Conservation (phyloP, 257 asterid genomes). For the Penstemon eatonii region DNA sequence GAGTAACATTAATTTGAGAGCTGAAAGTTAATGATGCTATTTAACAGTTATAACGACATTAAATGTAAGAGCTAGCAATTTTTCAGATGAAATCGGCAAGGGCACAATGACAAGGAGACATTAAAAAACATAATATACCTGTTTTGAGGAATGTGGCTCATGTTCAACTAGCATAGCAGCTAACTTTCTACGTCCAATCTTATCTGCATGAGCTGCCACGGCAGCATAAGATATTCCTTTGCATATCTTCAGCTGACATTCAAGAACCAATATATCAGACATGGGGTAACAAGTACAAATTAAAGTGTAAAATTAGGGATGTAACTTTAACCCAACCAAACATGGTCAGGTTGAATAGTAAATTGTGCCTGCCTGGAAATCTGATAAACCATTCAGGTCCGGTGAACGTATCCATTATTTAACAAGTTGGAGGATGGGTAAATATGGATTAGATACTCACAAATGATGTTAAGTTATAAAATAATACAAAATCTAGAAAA, state of each 20-base stretch:
- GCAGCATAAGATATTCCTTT: conserved; percentile 99
- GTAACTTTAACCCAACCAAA: conserved; percentile 16
- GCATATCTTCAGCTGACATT: conserved; percentile 84
- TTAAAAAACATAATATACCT: conserved; percentile 46
- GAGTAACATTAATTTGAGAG: conserved; percentile 16
- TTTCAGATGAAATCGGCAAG: background rate
- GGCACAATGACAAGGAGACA: conserved; percentile 16
- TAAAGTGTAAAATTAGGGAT: conserved; percentile 6
- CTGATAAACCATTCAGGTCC: conserved; percentile 12
- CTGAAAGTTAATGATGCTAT: conserved; percentile 13
- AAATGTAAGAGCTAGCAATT: background rate
- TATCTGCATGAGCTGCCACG: conserved; percentile 94
- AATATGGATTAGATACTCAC: background rate
- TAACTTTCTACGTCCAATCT: conserved; percentile 88
- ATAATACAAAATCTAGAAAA: conserved; percentile 9
- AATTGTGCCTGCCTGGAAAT: conserved; percentile 17
- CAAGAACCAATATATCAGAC: conserved; percentile 34
- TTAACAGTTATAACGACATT: conserved; percentile 5
- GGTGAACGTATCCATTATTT: conserved; percentile 9
- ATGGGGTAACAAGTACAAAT: conserved; percentile 13
- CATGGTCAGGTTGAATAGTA: background rate
- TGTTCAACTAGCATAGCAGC: conserved; percentile 98
- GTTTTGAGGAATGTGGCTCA: conserved; percentile 87
- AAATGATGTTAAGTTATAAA: background rate
- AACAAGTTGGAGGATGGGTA: background rate